These are phyloP conservation scores for Megacollybia marginata DNA, from an alignment of 768 basidiomycete species.

Conservation along the genomic window DNA sequence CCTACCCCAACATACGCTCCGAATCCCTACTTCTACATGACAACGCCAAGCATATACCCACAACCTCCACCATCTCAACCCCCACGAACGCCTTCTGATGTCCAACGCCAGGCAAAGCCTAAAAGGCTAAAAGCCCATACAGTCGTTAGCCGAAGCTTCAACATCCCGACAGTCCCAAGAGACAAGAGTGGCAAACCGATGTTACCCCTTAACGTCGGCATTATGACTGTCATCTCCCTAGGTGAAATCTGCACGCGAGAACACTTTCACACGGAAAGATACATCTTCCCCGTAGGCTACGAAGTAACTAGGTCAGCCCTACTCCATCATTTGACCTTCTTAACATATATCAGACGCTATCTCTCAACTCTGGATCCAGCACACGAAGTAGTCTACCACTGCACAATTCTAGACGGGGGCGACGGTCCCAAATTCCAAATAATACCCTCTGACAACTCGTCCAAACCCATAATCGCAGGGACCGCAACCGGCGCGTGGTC, in stretches of 20 bases:
- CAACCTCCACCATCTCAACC: neutral
- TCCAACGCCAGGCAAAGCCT: slow-evolving; percentile 45
- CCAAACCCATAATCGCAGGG: slow-evolving; percentile 71
- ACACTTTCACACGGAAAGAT: slow-evolving; percentile 82
- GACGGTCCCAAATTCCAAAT: slow-evolving; percentile 86
- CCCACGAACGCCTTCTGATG: slow-evolving; percentile 5
- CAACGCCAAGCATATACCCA: slow-evolving; percentile 3
- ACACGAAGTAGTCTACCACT: slow-evolving; percentile 67
- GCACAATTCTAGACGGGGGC: slow-evolving; percentile 78
- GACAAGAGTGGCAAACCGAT: slow-evolving; percentile 65
- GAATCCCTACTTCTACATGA: slow-evolving; percentile 37
- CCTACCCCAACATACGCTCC: slow-evolving; percentile 23
- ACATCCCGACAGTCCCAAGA: slow-evolving; percentile 73
- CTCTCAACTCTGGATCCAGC: slow-evolving; percentile 66
- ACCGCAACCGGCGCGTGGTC: slow-evolving; percentile 88
- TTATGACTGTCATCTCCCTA: slow-evolving; percentile 74
- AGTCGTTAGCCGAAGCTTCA: slow-evolving; percentile 68
- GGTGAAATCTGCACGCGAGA: slow-evolving; percentile 77
- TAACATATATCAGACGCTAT: slow-evolving; percentile 59
- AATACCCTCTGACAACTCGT: slow-evolving; percentile 62
- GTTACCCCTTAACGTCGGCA: slow-evolving; percentile 76
- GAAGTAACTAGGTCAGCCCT: slow-evolving; percentile 66
- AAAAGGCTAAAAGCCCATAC: slow-evolving; percentile 78
- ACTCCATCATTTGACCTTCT: slow-evolving; percentile 3
- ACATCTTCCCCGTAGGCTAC: slow-evolving; percentile 85